Evolutionary conservation across 192 early-diverging fungal species (phyloP).

Genomic region (Bifiguratus adelaidae): DNA sequence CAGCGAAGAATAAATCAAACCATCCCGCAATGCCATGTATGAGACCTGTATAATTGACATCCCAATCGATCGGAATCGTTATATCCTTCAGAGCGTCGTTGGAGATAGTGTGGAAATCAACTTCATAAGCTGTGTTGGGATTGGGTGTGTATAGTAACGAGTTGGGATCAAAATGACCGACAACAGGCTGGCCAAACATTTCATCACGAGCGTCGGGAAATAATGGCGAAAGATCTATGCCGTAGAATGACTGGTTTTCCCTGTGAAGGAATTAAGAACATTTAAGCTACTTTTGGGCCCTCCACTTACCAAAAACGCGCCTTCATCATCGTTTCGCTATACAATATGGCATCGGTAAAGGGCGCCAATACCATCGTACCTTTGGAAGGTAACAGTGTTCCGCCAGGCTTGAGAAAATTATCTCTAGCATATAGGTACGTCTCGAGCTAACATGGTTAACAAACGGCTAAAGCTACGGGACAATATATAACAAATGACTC

Average conservation of each 20-base stretch:
- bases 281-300: background rate
- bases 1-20: slow-evolving; percentile 87
- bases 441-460: slow-evolving; percentile 45
- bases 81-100: slow-evolving; percentile 74
- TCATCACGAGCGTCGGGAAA: slow-evolving; percentile 80
- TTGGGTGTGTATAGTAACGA: slow-evolving; percentile 61
- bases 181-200: slow-evolving; percentile 85
- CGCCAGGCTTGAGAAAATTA: slow-evolving; percentile 85
- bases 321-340: slow-evolving; percentile 92
- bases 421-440: slow-evolving; percentile 82
- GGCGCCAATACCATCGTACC: slow-evolving; percentile 90
- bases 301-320: slow-evolving; percentile 55
- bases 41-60: slow-evolving; percentile 72
- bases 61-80: slow-evolving; percentile 76
- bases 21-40: slow-evolving; percentile 94
- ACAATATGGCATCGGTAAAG: slow-evolving; percentile 63
- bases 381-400: slow-evolving; percentile 80
- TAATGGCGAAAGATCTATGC: slow-evolving; percentile 82
- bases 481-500: slow-evolving; percentile 1
- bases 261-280: slow-evolving; percentile 3
- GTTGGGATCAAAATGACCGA: slow-evolving; percentile 84
- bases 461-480: background rate
- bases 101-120: slow-evolving; percentile 82
- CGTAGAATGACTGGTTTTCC: slow-evolving; percentile 83
- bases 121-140: slow-evolving; percentile 35